A percentile compares a stretch with the other conserved stretches of the same genome.
These are phyloP conservation scores for Ogataea saltuana DNA, from an alignment of 805 yeast genomes.

Conservation along the genomic window DNA sequence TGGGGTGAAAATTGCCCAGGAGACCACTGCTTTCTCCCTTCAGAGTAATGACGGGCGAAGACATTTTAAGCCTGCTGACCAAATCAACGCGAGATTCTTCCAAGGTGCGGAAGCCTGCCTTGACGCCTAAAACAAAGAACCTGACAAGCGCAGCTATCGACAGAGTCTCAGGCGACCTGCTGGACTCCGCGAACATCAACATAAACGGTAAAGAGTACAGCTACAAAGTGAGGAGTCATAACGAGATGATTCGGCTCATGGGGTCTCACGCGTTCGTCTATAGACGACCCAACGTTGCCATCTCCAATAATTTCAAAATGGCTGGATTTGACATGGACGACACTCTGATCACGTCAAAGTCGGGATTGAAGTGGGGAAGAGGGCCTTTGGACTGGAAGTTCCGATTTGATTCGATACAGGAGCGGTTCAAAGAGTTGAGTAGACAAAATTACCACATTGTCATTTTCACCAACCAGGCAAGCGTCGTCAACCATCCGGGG, in stretches of 20 bases:
- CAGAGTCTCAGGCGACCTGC: too few relatives aligned
- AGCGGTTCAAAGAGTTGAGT: conserved; percentile 28
- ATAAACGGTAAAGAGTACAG: conserved; percentile 1
- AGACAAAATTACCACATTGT: conserved; percentile 42
- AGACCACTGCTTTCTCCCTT: too few relatives aligned
- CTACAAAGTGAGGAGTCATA: conserved; percentile 2
- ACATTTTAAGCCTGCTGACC: conserved; percentile 2
- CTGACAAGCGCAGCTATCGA: too few relatives aligned
- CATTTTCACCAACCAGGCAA: conserved; percentile 87
- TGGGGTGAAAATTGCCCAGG: too few relatives aligned
- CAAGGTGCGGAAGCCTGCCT: background rate
- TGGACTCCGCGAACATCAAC: background rate
- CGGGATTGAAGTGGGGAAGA: conserved; percentile 58
- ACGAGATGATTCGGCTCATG: conserved; percentile 4
- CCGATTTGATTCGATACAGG: conserved; percentile 35
- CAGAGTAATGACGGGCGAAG: too few relatives aligned
- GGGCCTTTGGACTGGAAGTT: conserved; percentile 75
- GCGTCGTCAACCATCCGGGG: conserved; percentile 44
- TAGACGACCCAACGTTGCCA: conserved; percentile 1
- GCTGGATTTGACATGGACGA: conserved; percentile 88
- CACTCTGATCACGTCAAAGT: conserved; percentile 67
- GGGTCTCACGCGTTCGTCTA: conserved; percentile 23
- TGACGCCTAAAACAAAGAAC: background rate
- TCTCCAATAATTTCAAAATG: conserved; percentile 34
- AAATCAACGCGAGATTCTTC: background rate